Percentiles rank a stretch among this genome's conserved stretches.
Evolutionary conservation across 495 filamentous ascomycete genomes (phyloP).

Genomic region (Peziza echinospora): DNA sequence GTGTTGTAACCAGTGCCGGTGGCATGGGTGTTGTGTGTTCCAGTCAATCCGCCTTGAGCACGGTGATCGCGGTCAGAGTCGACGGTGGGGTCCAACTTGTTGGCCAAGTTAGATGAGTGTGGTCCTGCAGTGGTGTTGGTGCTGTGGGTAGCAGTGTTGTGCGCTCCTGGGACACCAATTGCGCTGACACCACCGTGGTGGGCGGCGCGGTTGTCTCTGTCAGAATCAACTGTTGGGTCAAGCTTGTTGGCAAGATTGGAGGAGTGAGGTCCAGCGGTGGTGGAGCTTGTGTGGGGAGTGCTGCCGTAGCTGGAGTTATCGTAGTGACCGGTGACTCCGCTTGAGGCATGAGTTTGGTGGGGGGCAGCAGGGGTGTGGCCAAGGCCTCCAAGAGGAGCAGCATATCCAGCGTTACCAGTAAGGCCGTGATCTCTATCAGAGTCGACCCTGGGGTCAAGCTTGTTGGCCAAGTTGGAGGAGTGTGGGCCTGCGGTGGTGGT

Average conservation of each 20-base stretch:
- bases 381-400: too few species aligned
- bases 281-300: conserved; percentile 1
- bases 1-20: conserved; percentile 13
- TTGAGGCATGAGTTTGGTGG: conserved; percentile 8
- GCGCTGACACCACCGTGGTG: conserved; percentile 12
- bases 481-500: conserved; percentile 27
- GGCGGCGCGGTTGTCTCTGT: conserved; percentile 22
- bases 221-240: conserved; percentile 31
- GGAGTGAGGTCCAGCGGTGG: conserved; percentile 20
- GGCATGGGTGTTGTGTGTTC: conserved; percentile 19
- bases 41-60: conserved; percentile 6
- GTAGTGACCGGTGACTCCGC: conserved; percentile 9
- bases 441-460: conserved; percentile 21
- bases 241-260: conserved; percentile 27
- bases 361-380: too few species aligned
- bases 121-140: conserved; percentile 19
- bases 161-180: conserved; percentile 15
- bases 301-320: conserved; percentile 8
- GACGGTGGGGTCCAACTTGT: conserved; percentile 29
- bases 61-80: conserved; percentile 25
- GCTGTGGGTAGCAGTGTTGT: conserved; percentile 21
- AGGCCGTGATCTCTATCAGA: conserved; percentile 22
- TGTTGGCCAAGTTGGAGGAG: conserved; percentile 28
- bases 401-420: background rate
- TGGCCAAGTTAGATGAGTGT: conserved; percentile 22